These are phyloP conservation scores for Colletotrichum kahawae DNA, from an alignment of 2,329 filamentous ascomycete genomes.

Conservation along the genomic window DNA sequence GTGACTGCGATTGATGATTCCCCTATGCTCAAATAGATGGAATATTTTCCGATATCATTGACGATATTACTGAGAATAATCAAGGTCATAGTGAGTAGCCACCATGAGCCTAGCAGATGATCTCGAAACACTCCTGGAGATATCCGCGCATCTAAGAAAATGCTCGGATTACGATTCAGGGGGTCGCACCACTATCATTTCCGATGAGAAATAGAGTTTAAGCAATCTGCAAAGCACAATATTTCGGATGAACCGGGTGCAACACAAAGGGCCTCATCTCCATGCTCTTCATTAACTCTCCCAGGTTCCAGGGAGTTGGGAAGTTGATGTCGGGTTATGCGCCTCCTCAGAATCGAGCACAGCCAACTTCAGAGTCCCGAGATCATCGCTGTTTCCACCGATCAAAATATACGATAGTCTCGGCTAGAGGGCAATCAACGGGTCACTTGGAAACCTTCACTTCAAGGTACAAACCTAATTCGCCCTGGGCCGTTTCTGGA, in stretches of 20 bases:
- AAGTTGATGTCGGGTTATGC: background rate
- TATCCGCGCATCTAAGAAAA: background rate
- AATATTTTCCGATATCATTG: background rate
- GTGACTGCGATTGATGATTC: background rate
- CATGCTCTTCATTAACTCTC: background rate
- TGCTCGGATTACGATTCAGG: background rate
- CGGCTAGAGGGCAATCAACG: background rate
- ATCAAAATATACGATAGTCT: background rate
- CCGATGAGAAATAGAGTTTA: background rate
- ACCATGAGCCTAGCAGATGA: background rate
- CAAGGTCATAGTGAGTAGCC: background rate
- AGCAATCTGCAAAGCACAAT: background rate
- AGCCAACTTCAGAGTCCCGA: background rate
- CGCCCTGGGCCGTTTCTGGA: background rate
- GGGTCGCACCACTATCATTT: background rate
- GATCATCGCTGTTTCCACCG: background rate
- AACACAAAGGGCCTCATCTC: background rate
- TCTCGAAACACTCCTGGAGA: background rate
- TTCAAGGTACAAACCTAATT: background rate
- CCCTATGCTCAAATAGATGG: background rate
- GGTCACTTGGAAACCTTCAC: background rate
- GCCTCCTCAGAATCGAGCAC: background rate
- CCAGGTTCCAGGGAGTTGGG: background rate
- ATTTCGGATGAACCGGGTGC: slow-evolving; percentile 12
- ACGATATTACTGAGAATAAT: background rate